Conservation (phyloP, 164 flowering plant genomes). For the Stephania japonica region DNA sequence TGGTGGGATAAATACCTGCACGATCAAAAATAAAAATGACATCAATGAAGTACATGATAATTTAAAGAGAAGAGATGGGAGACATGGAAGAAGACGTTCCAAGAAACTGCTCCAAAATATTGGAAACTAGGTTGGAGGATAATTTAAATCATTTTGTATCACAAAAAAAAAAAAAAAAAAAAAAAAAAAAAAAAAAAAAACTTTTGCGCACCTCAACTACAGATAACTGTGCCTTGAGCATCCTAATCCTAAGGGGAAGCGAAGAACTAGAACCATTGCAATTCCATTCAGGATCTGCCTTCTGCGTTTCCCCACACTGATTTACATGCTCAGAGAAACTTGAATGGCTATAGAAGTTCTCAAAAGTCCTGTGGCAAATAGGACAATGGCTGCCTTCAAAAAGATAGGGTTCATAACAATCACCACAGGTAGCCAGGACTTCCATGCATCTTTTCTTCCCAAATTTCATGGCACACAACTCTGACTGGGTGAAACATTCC, state of each 20-base stretch:
- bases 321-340: slow-evolving; percentile 45
- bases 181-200: too few species aligned
- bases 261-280: slow-evolving; percentile 21
- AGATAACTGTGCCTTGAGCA: slow-evolving; percentile 57
- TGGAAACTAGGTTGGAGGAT: not conserved
- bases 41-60: not conserved
- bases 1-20: slow-evolving; percentile 58
- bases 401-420: slow-evolving; percentile 38
- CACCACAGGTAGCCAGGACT: slow-evolving; percentile 43
- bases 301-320: slow-evolving; percentile 34
- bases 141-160: not conserved
- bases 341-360: slow-evolving; percentile 12
- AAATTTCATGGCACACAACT: slow-evolving; percentile 51
- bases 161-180: not conserved
- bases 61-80: not conserved
- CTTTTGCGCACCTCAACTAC: slow-evolving; percentile 59
- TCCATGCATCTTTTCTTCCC: slow-evolving; percentile 52
- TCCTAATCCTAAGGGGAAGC: slow-evolving; percentile 45
- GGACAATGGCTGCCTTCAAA: slow-evolving; percentile 52
- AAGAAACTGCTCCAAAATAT: not conserved
- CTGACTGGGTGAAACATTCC: slow-evolving; percentile 49
- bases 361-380: slow-evolving; percentile 44
- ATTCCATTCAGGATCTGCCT: slow-evolving; percentile 16
- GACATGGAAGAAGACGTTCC: not conserved
- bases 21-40: not conserved